Conservation (phyloP, 1,284 basidiomycete genomes). For the Schizophyllum amplum region DNA sequence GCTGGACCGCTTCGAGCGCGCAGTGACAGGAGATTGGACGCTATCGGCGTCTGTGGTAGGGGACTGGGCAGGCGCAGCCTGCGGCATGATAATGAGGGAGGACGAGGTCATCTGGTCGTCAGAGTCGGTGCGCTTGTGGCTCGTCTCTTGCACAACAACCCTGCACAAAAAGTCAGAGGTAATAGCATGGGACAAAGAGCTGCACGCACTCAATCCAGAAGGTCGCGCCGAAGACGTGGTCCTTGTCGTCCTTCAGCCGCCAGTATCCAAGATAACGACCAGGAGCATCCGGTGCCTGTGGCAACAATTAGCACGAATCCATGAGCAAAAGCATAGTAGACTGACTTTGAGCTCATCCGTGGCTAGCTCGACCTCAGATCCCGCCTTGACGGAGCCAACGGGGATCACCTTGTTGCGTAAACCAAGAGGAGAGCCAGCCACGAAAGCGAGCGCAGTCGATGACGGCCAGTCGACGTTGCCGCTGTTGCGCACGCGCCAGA, state of each 20-base stretch:
- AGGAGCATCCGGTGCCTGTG: slow-evolving; percentile 59
- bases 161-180: too few relatives aligned
- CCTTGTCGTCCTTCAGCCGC: slow-evolving; percentile 53
- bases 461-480: slow-evolving; percentile 60
- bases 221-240: slow-evolving; percentile 59
- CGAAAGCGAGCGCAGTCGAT: slow-evolving; percentile 55
- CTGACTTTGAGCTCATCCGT: slow-evolving; percentile 65
- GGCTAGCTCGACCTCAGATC: slow-evolving; percentile 54
- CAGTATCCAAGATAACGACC: slow-evolving; percentile 73
- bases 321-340: too few relatives aligned
- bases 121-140: slow-evolving; percentile 50
- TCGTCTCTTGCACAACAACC: slow-evolving; percentile 10
- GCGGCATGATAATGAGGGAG: slow-evolving; percentile 66
- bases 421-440: slow-evolving; percentile 52
- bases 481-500: slow-evolving; percentile 67
- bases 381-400: slow-evolving; percentile 33
- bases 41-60: slow-evolving; percentile 13
- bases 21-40: slow-evolving; percentile 29
- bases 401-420: neutral
- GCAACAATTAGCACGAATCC: slow-evolving; percentile 20
- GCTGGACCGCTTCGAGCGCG: slow-evolving; percentile 30
- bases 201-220: slow-evolving; percentile 68
- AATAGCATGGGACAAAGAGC: too few relatives aligned
- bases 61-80: slow-evolving; percentile 21
- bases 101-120: slow-evolving; percentile 56